Evolutionary conservation across 2,329 filamentous ascomycete genomes (phyloP).

Genomic region (Didymella keratinophila): DNA sequence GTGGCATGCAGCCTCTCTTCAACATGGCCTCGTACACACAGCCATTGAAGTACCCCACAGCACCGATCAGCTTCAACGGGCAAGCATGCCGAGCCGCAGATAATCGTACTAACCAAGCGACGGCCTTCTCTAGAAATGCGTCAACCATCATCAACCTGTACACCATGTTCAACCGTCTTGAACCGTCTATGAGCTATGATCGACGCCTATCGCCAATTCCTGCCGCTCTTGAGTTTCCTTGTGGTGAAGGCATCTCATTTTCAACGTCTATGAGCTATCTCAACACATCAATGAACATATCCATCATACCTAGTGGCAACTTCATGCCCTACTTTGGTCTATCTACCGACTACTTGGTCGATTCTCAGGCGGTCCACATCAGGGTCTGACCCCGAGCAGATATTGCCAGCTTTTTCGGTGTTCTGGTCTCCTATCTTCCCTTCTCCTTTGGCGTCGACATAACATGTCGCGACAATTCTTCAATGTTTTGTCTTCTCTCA

Average conservation of each 20-base stretch:
- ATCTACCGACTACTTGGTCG: constrained; percentile 14
- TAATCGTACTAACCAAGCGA: constrained; percentile 5
- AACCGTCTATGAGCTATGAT: constrained; percentile 10
- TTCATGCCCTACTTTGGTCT: constrained; percentile 20
- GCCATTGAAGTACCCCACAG: constrained; percentile 14
- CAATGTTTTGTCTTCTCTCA: not conserved
- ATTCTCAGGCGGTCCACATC: not conserved
- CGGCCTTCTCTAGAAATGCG: not conserved
- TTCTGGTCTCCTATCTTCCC: constrained; percentile 3
- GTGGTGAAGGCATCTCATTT: constrained; percentile 1
- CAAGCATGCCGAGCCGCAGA: constrained; percentile 5
- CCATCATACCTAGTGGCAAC: constrained; percentile 7
- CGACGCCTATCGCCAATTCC: constrained; percentile 1
- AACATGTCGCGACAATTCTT: constrained; percentile 7
- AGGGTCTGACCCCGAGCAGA: constrained; percentile 1
- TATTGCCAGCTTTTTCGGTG: constrained; percentile 19
- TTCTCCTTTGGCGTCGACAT: not conserved
- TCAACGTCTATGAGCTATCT: constrained; percentile 10
- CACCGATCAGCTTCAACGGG: constrained; percentile 11
- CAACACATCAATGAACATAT: constrained; percentile 8
- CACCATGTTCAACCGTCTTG: constrained; percentile 11
- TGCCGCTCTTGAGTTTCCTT: constrained; percentile 1
- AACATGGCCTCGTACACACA: constrained; percentile 9
- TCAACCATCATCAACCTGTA: constrained; percentile 19
- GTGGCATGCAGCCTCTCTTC: constrained; percentile 4